A percentile compares a stretch with the other conserved stretches of the same genome.
These are phyloP conservation scores for Aspergillus nidulans DNA, from an alignment of 495 filamentous ascomycete species.

Conservation along the genomic window DNA sequence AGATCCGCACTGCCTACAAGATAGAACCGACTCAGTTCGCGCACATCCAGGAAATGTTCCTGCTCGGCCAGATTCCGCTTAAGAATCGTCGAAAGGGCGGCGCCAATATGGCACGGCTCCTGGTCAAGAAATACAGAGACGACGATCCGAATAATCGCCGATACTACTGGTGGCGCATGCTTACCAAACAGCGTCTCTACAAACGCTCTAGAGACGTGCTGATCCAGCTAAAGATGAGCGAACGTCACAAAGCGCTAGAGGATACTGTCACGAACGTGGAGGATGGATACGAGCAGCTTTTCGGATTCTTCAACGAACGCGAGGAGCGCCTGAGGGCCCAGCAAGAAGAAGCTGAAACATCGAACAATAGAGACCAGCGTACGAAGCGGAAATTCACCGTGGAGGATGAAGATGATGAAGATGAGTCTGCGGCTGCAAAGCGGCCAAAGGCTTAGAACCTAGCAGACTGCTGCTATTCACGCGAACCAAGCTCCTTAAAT, in stretches of 20 bases:
- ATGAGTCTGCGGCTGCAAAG: constrained; percentile 28
- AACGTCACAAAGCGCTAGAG: constrained; percentile 77
- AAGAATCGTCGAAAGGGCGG: constrained; percentile 54
- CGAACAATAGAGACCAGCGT: constrained; percentile 27
- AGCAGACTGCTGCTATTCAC: neutral
- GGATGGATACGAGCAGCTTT: constrained; percentile 71
- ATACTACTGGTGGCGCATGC: constrained; percentile 78
- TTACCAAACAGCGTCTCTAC: constrained; percentile 77
- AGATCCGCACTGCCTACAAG: constrained; percentile 63
- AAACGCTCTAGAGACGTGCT: constrained; percentile 73
- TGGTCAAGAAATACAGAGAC: constrained; percentile 53
- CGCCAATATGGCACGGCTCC: constrained; percentile 42
- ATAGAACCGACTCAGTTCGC: constrained; percentile 84
- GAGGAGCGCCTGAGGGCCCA: constrained; percentile 22
- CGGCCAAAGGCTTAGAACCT: constrained; percentile 30
- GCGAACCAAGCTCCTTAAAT: neutral
- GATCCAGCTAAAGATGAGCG: constrained; percentile 68
- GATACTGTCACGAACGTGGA: constrained; percentile 72
- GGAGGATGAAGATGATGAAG: constrained; percentile 46
- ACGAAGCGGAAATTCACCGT: constrained; percentile 46
- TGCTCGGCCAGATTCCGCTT: constrained; percentile 68
- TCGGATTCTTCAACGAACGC: constrained; percentile 49
- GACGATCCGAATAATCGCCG: constrained; percentile 52
- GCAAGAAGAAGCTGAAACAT: constrained; percentile 20
- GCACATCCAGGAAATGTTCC: constrained; percentile 81